Conservation (phyloP, 2,329 filamentous ascomycete genomes). For the Colletotrichum karsti region DNA sequence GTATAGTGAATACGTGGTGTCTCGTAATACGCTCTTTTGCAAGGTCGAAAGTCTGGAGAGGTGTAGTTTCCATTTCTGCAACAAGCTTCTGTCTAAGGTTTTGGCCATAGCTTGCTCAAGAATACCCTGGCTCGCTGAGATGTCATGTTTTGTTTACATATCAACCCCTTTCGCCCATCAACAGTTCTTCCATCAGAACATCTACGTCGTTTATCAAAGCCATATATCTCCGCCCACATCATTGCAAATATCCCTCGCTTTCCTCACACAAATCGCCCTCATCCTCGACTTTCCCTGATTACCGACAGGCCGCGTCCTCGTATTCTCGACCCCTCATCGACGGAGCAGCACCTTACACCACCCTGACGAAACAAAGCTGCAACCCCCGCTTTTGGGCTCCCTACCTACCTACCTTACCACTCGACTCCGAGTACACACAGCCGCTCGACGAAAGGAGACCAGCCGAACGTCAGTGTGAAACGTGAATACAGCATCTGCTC, state of each 20-base stretch:
- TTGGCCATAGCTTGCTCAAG: no score
- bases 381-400: slow-evolving; percentile 19
- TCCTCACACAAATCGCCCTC: not conserved
- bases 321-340: slow-evolving; percentile 16
- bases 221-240: no score
- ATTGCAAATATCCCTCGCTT: no score
- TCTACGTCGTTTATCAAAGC: no score
- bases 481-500: slow-evolving; percentile 59
- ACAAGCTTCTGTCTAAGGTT: no score
- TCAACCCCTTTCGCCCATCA: no score
- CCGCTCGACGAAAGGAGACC: slow-evolving; percentile 49
- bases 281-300: not conserved
- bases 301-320: not conserved
- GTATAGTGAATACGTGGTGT: not conserved
- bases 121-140: no score
- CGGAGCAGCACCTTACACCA: slow-evolving; percentile 8
- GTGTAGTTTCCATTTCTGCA: no score
- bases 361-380: slow-evolving; percentile 21
- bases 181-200: not conserved
- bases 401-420: slow-evolving; percentile 36
- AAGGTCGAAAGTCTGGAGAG: no score
- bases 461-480: slow-evolving; percentile 63
- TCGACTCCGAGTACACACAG: slow-evolving; percentile 52
- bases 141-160: no score
- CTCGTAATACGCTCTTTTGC: not conserved